Evolutionary conservation across 1,139 yeast genomes (phyloP).

Genomic region (Nakaseomyces kungkrabaensis): DNA sequence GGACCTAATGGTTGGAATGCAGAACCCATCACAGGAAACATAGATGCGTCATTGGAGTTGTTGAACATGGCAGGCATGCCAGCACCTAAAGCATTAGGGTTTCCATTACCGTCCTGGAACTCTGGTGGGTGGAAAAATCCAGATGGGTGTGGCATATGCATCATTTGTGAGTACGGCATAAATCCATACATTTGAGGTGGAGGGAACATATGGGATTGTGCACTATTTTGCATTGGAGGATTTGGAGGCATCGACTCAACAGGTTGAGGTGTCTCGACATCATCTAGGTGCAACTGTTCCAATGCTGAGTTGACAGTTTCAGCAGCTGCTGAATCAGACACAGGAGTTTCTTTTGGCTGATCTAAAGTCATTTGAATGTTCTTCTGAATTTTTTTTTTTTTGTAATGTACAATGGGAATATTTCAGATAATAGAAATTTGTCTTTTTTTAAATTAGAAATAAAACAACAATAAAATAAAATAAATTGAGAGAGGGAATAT

Average conservation of each 20-base stretch:
- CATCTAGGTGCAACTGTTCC: conserved; percentile 27
- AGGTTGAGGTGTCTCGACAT: conserved; percentile 3
- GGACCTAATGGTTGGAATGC: conserved; percentile 7
- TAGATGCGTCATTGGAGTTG: conserved; percentile 13
- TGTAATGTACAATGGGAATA: not conserved
- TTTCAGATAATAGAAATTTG: not conserved
- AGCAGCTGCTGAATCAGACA: conserved; percentile 14
- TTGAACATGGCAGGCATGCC: conserved; percentile 15
- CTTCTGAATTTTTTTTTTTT: not conserved
- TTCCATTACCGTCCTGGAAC: conserved; percentile 7
- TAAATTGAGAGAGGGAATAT: not conserved
- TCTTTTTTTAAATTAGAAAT: not conserved
- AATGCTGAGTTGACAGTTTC: conserved; percentile 26
- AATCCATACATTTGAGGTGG: conserved; percentile 26
- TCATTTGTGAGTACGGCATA: conserved; percentile 28
- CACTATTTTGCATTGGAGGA: conserved; percentile 4
- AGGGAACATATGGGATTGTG: conserved; percentile 16
- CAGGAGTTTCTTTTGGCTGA: not conserved
- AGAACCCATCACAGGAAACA: conserved; percentile 10
- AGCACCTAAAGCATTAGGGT: conserved; percentile 1
- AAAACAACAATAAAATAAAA: not conserved
- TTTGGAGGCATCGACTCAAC: not conserved
- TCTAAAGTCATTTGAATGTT: not conserved
- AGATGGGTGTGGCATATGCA: conserved; percentile 25
- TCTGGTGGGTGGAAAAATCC: conserved; percentile 25